Percentiles rank a stretch among this genome's conserved stretches.
Evolutionary conservation across 2,329 filamentous ascomycete species (phyloP).

Genomic region (Gaeumannomyces sp.): DNA sequence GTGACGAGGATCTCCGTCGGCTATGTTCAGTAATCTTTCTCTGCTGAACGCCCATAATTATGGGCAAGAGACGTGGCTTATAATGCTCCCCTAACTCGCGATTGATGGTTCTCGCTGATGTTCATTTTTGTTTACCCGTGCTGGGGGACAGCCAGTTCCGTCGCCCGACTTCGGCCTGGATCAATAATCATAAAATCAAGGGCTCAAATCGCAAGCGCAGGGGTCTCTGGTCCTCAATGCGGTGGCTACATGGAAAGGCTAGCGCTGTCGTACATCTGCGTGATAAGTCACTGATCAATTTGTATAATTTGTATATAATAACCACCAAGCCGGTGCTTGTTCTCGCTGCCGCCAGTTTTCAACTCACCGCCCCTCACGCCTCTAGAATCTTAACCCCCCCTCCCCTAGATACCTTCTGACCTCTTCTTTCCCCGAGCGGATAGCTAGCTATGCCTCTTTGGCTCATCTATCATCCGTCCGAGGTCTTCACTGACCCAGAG

Average conservation of each 20-base stretch:
- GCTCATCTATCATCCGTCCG: not conserved
- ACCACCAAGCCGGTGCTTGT: too few species aligned
- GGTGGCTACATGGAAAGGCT: not conserved
- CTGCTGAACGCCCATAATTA: not conserved
- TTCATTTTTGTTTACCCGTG: too few species aligned
- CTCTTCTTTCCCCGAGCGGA: not conserved
- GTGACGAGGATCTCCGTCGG: not conserved
- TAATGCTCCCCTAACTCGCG: not conserved
- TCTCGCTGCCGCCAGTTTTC: too few species aligned
- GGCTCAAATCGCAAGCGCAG: not conserved
- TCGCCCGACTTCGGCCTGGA: not conserved
- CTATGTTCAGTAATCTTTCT: not conserved
- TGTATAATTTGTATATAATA: too few species aligned
- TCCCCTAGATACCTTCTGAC: not conserved
- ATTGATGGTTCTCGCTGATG: too few species aligned
- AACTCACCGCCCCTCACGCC: too few species aligned
- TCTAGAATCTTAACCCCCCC: too few species aligned
- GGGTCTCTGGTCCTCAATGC: not conserved
- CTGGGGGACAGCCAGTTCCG: not conserved
- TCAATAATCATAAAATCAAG: not conserved
- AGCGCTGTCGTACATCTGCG: not conserved
- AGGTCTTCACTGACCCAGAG: not conserved
- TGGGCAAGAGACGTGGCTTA: not conserved
- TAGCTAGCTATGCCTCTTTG: not conserved
- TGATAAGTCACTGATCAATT: too few species aligned